Evolutionary conservation across 2,329 filamentous ascomycete genomes (phyloP), one percentile per base, ranked within the genome.

Genomic region (Ploettnerulaceae sp.): DNA sequence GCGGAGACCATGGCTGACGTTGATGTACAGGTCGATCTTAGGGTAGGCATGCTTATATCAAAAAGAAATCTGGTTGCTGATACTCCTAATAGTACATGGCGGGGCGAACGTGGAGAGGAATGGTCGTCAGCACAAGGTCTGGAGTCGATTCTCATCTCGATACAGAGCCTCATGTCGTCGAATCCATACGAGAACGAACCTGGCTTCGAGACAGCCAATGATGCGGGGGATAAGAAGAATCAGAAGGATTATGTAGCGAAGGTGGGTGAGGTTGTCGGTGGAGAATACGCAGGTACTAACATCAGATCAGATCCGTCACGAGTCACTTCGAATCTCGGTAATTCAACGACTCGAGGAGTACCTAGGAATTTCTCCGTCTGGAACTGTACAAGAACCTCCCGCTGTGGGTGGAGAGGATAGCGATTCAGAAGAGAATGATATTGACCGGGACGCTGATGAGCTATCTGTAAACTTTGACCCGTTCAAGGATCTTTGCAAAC

Each of bases 161-260:
- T 98, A 47, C 93, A 98, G 67, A 96, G 90, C 65, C 73, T 98
- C 34, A 90, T 98, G 84, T 95, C 89, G 1, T 70, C 80, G 21
- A 95, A 96, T 58, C 93, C 91, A 0, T 97, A 95, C 67, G 88
- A 93, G 63, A 96, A 97, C 59, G 93, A 98, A 64, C 93, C 93
- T 1, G 93, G 93, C 5, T 96, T 88, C 58, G 91, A 97, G 64
- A 77, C 85, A 49, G 78, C 82, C 9, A 84, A 83, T 35, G 74
- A 77, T 7, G 68, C 74, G 1, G 69, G 74, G 3, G 89, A 95
- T 64, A 84, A 86, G 67, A 80, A 82, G 65, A 75, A 82, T 48
- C 86, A 90, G 65, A 75, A 77, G 51, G 73, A 79, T 7, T 96
- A 96, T 60, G 75, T 86, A 9, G 79, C 82, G 39, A 96, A 95